Conservation (phyloP, 192 early-diverging fungal species). For the Rhizoclosmatium globosum region DNA sequence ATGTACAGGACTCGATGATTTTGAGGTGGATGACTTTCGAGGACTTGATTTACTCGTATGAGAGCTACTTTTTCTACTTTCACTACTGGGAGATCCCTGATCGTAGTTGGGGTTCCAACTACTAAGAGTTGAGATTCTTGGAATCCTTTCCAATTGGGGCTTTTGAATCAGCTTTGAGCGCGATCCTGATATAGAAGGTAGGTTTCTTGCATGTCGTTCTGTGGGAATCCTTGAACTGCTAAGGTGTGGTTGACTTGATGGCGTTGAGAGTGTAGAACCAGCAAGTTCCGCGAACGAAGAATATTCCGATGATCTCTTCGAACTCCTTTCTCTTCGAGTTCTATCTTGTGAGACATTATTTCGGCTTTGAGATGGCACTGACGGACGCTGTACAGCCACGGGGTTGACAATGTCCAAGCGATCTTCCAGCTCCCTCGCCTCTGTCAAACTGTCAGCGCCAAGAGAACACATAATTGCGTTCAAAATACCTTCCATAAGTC, state of each 20-base stretch:
- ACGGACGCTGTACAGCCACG: not conserved
- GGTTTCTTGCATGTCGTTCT: not conserved
- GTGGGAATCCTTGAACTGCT: not conserved
- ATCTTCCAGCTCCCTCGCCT: constrained; percentile 26
- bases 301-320: too few species aligned
- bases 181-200: not conserved
- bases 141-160: not conserved
- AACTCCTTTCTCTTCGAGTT: too few species aligned
- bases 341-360: not conserved
- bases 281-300: not conserved
- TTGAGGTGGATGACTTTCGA: not conserved
- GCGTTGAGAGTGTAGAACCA: not conserved
- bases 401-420: constrained; percentile 26
- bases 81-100: not conserved
- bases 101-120: constrained; percentile 14
- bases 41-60: not conserved
- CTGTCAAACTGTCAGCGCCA: constrained; percentile 4
- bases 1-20: not conserved
- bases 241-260: not conserved
- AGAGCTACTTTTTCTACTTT: not conserved
- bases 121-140: not conserved
- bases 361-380: not conserved
- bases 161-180: not conserved
- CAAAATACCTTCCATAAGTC: constrained; percentile 15
- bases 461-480: not conserved